These are phyloP conservation scores for Apophysomyces elegans DNA, from an alignment of 371 early-diverging fungal species.

Conservation along the genomic window DNA sequence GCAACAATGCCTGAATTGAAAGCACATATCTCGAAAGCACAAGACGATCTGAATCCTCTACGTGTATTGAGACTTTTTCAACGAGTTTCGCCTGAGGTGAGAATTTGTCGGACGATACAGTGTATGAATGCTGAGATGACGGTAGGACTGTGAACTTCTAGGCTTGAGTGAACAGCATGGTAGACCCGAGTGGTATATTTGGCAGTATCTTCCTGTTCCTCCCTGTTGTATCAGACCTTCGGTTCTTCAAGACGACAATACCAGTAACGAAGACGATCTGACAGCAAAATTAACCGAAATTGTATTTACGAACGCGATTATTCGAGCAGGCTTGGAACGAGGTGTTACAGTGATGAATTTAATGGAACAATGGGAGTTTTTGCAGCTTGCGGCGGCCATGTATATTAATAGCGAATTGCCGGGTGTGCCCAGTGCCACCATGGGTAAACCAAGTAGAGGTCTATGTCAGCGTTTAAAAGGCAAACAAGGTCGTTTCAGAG, in stretches of 20 bases:
- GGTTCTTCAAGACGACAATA: slow-evolving; percentile 91
- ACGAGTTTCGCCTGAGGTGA: slow-evolving; percentile 80
- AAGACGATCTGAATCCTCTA: slow-evolving; percentile 96
- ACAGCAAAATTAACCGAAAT: slow-evolving; percentile 99
- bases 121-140: not conserved
- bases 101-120: slow-evolving; percentile 8
- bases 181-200: slow-evolving; percentile 92
- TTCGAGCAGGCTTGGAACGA: slow-evolving; percentile 83
- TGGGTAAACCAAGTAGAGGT: slow-evolving; percentile 85
- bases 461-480: slow-evolving; percentile 99
- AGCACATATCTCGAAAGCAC: slow-evolving; percentile 80
- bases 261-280: slow-evolving; percentile 98
- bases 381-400: slow-evolving; percentile 96
- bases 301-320: slow-evolving; percentile 89
- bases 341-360: slow-evolving; percentile 79
- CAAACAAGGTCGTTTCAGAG: slow-evolving; percentile 99
- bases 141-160: slow-evolving; percentile 90
- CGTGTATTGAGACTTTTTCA: slow-evolving; percentile 88
- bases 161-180: slow-evolving; percentile 87
- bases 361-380: slow-evolving; percentile 99
- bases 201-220: slow-evolving; percentile 96
- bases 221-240: slow-evolving; percentile 99
- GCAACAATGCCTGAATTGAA: slow-evolving; percentile 77
- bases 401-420: slow-evolving; percentile 98
- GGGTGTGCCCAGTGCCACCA: slow-evolving; percentile 66